Base-by-base conservation (phyloP, 768 basidiomycete species). In the Rubroboletus pulcherrimus region DNA sequence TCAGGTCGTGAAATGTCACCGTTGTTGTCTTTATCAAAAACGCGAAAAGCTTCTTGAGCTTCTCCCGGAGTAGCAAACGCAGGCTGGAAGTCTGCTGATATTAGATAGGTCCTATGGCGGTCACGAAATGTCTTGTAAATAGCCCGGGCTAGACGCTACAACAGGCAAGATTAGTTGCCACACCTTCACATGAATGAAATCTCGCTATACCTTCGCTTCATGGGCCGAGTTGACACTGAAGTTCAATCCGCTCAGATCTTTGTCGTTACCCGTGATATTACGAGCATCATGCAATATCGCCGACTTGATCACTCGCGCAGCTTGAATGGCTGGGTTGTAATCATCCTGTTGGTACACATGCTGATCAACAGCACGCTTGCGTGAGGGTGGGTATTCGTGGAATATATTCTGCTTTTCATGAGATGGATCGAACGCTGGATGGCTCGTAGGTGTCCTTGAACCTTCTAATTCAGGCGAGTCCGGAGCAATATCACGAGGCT, bases 1-100 rank as follows among this genome's bases (percentile, higher is more conserved):
- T 92, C 89, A n/a, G 81, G 75, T 37, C 84, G 82, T 14, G 86
- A 84, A 53, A 91, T 76, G 65, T 92, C 89, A 8, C 87, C 87
- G 58, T 91, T 89, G 64, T 81, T 78, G 66, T 92, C 90, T 61
- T 76, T 79, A 70, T 91, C 88, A 62, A 91, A 87, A 39, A 90
- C 79, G 47, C 79, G 79, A 76, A 92, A 92, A 2, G 89, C 90
- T 11, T 75, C 76, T 55, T 81, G 75, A 14, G 88, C 85, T 21
- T 78, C 77, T 42, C 73, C 78, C 11, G 73, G 68, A n/a, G 79
- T 79, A 17, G 77, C 62, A 63, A 87, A 92, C 11, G 85, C 89
- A 7, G 86, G 83, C 54, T 79, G 76, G 63, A 92, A 87, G 68
- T 91, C 90, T 19, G 76, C 70, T n/a, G 87, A 77, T 39, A 84